phyloP scores from a whole-genome alignment of 2,329 filamentous ascomycete species.

The Lachnellula cervina region DNA sequence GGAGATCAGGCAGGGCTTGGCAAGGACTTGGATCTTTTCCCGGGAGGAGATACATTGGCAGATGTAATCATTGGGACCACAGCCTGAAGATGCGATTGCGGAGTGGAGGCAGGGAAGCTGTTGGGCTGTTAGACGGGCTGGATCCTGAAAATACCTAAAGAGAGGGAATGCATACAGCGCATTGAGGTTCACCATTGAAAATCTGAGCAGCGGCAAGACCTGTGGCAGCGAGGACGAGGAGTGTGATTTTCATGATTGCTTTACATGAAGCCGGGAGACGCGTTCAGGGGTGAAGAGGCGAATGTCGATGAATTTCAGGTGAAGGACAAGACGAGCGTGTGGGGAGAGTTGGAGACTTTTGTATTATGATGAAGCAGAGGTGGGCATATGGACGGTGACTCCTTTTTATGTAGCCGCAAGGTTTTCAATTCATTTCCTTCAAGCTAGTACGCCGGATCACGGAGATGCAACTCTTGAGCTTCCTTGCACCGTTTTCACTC shows the following conservation, averaged over 20 bases:
- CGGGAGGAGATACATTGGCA: conserved; percentile 35
- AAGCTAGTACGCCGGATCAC: no score
- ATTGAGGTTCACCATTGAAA: conserved; percentile 34
- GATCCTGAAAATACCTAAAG: background rate
- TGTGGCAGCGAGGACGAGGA: conserved; percentile 30
- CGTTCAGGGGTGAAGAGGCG: no score
- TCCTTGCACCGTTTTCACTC: no score
- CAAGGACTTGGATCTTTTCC: conserved; percentile 30
- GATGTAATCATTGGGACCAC: conserved; percentile 33
- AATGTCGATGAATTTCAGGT: no score
- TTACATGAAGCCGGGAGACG: background rate
- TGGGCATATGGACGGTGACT: no score
- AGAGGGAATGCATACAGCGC: conserved; percentile 36
- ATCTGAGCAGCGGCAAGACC: conserved; percentile 38
- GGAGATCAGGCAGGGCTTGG: conserved; percentile 28
- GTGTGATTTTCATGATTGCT: conserved; percentile 36
- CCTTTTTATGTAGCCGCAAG: no score
- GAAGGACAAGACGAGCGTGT: no score
- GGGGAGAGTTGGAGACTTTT: no score
- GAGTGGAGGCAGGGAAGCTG: conserved; percentile 34
- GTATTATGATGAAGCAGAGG: no score
- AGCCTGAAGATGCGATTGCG: conserved; percentile 35
- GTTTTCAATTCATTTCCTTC: no score
- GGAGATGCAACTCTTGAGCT: no score
- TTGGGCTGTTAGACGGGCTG: background rate